A percentile compares a stretch with the other conserved stretches of the same genome.
Conservation (phyloP, 1,139 yeast species). For the Kodamaea derodonti region DNA sequence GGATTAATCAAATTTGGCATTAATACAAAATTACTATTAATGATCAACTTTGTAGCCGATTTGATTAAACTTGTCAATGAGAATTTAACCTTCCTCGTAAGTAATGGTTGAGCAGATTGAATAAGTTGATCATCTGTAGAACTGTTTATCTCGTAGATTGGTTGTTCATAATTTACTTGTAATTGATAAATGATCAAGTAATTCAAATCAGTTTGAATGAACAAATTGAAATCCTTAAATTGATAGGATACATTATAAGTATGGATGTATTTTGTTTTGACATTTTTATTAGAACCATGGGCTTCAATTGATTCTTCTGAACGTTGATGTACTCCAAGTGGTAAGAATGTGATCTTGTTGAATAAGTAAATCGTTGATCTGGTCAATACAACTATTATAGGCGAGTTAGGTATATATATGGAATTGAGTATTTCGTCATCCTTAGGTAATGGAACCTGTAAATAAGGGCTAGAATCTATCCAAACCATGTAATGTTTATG, state of each 20-base stretch:
- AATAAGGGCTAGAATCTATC: conserved; percentile 33
- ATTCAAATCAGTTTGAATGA: conserved; percentile 30
- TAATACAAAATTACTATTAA: conserved; percentile 1
- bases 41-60: conserved; percentile 34
- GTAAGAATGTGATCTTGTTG: conserved; percentile 32
- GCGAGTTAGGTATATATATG: conserved; percentile 31
- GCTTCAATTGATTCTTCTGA: conserved; percentile 26
- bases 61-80: conserved; percentile 29
- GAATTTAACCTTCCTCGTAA: conserved; percentile 23
- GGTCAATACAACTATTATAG: conserved; percentile 33
- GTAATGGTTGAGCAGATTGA: conserved; percentile 35
- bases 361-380: conserved; percentile 23
- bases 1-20: conserved; percentile 30
- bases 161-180: conserved; percentile 25
- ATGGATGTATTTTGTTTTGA: conserved; percentile 24
- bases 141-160: conserved; percentile 31
- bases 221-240: conserved; percentile 31
- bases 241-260: conserved; percentile 25
- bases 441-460: conserved; percentile 23
- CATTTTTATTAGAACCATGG: conserved; percentile 29
- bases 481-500: conserved; percentile 37
- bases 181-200: conserved; percentile 36
- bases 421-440: conserved; percentile 23
- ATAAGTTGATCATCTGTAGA: conserved; percentile 22
- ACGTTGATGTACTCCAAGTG: conserved; percentile 32